Evolutionary conservation across 345 rosid genomes (phyloP).

Genomic region (Rubroshorea leprosula): DNA sequence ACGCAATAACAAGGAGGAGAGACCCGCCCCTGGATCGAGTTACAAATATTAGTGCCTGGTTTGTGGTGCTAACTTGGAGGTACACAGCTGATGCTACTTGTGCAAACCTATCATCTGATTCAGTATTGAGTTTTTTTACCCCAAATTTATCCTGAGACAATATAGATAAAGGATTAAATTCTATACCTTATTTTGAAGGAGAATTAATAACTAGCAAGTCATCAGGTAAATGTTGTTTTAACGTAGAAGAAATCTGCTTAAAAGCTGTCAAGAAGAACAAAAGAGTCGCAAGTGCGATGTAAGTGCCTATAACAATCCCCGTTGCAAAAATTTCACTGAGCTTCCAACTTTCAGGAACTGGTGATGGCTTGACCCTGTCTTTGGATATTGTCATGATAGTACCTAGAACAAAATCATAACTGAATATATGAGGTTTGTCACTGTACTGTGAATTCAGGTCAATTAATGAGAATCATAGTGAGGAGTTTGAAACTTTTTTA

Average conservation of each 20-base stretch:
- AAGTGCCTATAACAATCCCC: slow-evolving; percentile 68
- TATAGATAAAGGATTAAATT: neutral
- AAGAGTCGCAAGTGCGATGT: slow-evolving; percentile 67
- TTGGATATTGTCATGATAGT: slow-evolving; percentile 93
- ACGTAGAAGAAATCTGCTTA: slow-evolving; percentile 66
- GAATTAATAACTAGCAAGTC: too few species aligned
- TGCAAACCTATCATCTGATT: slow-evolving; percentile 20
- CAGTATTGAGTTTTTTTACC: slow-evolving; percentile 27
- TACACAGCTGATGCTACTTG: slow-evolving; percentile 54
- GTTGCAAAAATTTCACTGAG: slow-evolving; percentile 87
- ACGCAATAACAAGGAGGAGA: slow-evolving; percentile 63
- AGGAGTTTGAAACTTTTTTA: slow-evolving; percentile 5
- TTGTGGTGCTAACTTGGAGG: slow-evolving; percentile 76
- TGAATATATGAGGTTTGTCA: neutral
- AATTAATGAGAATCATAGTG: neutral
- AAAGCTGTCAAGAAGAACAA: slow-evolving; percentile 59
- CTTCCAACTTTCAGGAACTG: slow-evolving; percentile 85
- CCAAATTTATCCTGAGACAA: slow-evolving; percentile 38
- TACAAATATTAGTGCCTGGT: slow-evolving; percentile 84
- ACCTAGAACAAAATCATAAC: slow-evolving; percentile 24
- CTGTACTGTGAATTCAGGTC: neutral
- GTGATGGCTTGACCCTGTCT: slow-evolving; percentile 89
- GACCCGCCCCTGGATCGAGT: slow-evolving; percentile 71
- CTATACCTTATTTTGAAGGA: neutral
- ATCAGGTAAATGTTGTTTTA: neutral